Base-by-base conservation (phyloP, 805 yeast genomes). In the Metschnikowia lochheadii region DNA sequence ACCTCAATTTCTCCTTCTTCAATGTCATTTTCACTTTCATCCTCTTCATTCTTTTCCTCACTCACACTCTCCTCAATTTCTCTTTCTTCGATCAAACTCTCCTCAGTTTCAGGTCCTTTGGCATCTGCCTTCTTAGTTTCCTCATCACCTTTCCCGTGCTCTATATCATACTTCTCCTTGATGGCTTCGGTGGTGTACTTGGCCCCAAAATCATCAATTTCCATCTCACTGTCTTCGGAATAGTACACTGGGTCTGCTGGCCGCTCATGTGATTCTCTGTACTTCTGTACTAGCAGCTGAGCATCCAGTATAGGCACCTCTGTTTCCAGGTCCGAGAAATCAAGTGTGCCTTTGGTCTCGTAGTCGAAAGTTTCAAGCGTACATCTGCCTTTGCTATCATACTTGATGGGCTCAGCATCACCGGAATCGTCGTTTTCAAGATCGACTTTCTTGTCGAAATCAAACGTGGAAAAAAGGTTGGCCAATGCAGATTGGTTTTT, bases 361-460 rank as follows among this genome's bases (percentile, higher is more conserved):
- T 62, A 69, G 54, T 73, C 77, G 50, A 59, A 67, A 31, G 66
- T 50, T 10, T 61, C 50, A 18, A 62, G 73, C 33, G 62, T 62
- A 49, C 63, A 65, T 40, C 74, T 56, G 13, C 73, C 79, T 52
- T 75, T 65, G 55, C 75, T 70, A 57, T 80, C 87, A 47, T 76
- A 60, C 46, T 61, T 77, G 3, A 73, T 68, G 1, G 63, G 65
- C 8, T 68, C 79, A 32, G 64, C 65, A 20, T 56, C 61, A 23
- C 43, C 38, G 47, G 52, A 58, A 17, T 66, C 75, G 32, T 67
- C 76, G 6, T 20, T 31, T 17, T 69, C 68, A 15, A 76, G 59
- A 1, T 67, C 75, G 17, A 78, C 51, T 3, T 83, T 80, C 57
- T 75, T 76, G 42, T 81, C 83, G 54, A 81, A 81, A 58, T 83